Conservation (phyloP, 169 alveolate genomes). For the Perkinsus olseni region DNA sequence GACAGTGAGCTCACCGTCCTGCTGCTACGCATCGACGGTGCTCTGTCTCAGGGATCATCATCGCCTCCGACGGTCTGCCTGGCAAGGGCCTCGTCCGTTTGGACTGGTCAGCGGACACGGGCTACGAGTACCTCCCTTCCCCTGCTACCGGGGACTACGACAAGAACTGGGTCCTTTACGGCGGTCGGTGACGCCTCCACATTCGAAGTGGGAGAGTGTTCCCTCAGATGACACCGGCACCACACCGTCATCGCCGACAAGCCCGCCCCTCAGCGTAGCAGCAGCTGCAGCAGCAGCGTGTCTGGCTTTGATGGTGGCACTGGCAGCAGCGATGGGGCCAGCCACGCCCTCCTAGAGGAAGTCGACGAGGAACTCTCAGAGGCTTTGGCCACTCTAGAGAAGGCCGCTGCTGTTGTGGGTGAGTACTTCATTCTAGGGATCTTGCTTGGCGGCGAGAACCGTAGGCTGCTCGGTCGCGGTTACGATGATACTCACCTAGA, state of each 20-base stretch:
- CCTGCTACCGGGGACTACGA: not conserved
- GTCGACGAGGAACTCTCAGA: not conserved
- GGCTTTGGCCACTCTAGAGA: not conserved
- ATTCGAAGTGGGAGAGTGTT: not conserved
- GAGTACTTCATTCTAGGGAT: too few species aligned
- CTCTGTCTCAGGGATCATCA: not conserved
- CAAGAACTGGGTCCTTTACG: not conserved
- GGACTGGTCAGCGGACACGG: not conserved
- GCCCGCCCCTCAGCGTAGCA: not conserved
- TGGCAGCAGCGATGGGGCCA: not conserved
- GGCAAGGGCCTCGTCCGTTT: not conserved
- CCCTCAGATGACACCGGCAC: not conserved
- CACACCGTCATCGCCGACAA: not conserved
- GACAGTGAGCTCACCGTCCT: not conserved
- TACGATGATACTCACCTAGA: too few species aligned
- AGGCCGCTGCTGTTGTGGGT: not conserved
- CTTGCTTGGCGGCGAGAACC: too few species aligned
- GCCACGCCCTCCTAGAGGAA: not conserved
- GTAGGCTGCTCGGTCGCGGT: too few species aligned
- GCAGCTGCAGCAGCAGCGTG: not conserved
- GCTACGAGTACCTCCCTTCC: not conserved
- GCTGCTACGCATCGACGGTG: too few species aligned
- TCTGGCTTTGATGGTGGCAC: not conserved
- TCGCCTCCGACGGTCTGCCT: not conserved
- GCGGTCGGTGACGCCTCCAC: not conserved